Evolutionary conservation across 176 grass and related monocot genomes (phyloP).

Genomic region (Elymus sibiricus): DNA sequence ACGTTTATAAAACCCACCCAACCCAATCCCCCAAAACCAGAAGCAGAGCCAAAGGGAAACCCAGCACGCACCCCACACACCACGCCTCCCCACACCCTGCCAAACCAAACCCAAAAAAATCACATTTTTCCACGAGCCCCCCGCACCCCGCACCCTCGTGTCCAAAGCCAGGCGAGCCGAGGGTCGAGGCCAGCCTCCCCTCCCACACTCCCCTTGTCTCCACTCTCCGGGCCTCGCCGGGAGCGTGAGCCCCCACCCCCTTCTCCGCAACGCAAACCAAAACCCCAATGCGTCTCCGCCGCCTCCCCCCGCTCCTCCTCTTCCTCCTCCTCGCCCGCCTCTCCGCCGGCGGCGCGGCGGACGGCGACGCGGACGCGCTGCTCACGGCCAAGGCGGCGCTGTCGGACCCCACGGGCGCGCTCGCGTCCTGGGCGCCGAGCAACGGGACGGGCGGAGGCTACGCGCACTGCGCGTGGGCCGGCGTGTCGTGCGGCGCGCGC

Average conservation of each 20-base stretch:
- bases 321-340: neutral
- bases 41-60: neutral
- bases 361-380: conserved; percentile 42
- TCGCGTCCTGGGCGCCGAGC: conserved; percentile 39
- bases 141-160: neutral
- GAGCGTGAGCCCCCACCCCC: conserved; percentile 19
- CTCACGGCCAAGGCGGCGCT: conserved; percentile 60
- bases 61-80: neutral
- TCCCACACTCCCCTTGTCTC: conserved; percentile 7
- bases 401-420: conserved; percentile 55
- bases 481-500: conserved; percentile 51
- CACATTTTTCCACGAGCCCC: neutral
- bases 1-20: conserved; percentile 42
- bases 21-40: conserved; percentile 36
- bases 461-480: conserved; percentile 49
- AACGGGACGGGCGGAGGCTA: neutral
- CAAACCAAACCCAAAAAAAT: conserved; percentile 2
- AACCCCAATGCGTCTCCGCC: conserved; percentile 24
- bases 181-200: neutral
- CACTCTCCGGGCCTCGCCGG: conserved; percentile 23
- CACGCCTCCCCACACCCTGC: neutral
- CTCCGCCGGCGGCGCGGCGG: conserved; percentile 15
- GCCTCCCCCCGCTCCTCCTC: conserved; percentile 19
- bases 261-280: neutral
- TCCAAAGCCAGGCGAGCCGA: neutral